Evolutionary conservation across 2,329 filamentous ascomycete genomes (phyloP), one percentile per base, ranked within the genome.

Genomic region (Diaporthe vaccinii): DNA sequence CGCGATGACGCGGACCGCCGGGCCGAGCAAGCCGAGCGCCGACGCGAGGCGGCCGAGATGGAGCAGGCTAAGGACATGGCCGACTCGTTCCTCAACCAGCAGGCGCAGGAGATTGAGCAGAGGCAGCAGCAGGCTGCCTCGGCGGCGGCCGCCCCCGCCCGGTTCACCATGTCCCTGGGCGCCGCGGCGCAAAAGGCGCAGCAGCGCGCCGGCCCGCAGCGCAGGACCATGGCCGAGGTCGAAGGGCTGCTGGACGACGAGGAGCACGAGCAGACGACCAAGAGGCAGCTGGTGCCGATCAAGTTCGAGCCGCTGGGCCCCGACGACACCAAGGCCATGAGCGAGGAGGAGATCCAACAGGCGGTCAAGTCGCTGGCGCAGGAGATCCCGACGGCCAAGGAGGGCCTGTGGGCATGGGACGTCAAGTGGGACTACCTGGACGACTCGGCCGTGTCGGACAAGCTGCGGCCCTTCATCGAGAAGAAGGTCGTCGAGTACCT

Each of bases 401-500:
- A 94, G 3, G 95, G 94, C 0, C 88, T 99, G 4, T 99, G 96
- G 95, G 90, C 89, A n/a, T 98, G 95, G 95, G 87, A 93, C 25
- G 92, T 99, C 82, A 94, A 96, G 80, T 99, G 97, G 97, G 93
- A 97, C 70, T 95, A 92, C 84, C 89, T 99, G 82, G 94, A 97
- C 82, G 93, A 97, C 76, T 88, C 89, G 22, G 90, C 97, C 57
- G 91, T 98, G 76, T 90, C 91, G 76, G 94, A 97, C 78, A 96
- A 98, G 82, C 91, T 99, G 79, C 92, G 94, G 81, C 96, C 96
- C 41, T 99, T 98, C 85, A 95, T 98, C 74, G 95, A 98, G 87
- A 98, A 98, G 90, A 99, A 98, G 89, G 95, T 98, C 79, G 93
- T 99, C 76, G 97, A 99, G 84, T 97, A 97, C 80, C 90, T 99